These are phyloP conservation scores for Peziza echinospora DNA, from an alignment of 495 filamentous ascomycete species.

Conservation along the genomic window DNA sequence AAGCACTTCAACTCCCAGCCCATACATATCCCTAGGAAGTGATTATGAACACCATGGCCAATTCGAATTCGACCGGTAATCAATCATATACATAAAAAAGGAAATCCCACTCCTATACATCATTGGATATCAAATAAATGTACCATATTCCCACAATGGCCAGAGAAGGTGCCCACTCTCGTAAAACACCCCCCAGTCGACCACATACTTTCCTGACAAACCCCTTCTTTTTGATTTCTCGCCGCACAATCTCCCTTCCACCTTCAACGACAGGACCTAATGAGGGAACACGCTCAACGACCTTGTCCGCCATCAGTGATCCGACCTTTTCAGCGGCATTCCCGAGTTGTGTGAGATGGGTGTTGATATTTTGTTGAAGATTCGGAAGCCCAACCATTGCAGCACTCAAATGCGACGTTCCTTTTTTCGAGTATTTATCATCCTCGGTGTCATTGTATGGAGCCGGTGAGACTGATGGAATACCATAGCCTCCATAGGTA, in stretches of 20 bases:
- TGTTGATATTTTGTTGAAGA: neutral
- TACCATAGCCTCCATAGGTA: constrained; percentile 12
- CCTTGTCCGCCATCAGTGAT: neutral
- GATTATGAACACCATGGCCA: too few relatives aligned
- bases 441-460: neutral
- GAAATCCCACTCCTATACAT: too few relatives aligned
- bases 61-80: too few relatives aligned
- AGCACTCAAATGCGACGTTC: neutral
- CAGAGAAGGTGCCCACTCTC: too few relatives aligned
- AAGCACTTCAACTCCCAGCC: too few relatives aligned
- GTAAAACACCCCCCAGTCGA: neutral
- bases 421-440: neutral
- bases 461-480: constrained; percentile 10
- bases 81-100: too few relatives aligned
- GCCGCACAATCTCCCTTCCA: constrained; percentile 5
- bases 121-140: too few relatives aligned
- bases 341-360: neutral
- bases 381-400: neutral
- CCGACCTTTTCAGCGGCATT: neutral
- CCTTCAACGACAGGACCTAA: constrained; percentile 4
- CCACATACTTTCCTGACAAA: constrained; percentile 1
- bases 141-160: too few relatives aligned
- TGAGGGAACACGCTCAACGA: constrained; percentile 4
- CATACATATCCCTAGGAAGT: too few relatives aligned
- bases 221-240: constrained; percentile 7